Percentiles rank a stretch among this genome's conserved stretches.
These are phyloP conservation scores for Pezicula radicicola DNA, from an alignment of 2,329 filamentous ascomycete species.

Conservation along the genomic window DNA sequence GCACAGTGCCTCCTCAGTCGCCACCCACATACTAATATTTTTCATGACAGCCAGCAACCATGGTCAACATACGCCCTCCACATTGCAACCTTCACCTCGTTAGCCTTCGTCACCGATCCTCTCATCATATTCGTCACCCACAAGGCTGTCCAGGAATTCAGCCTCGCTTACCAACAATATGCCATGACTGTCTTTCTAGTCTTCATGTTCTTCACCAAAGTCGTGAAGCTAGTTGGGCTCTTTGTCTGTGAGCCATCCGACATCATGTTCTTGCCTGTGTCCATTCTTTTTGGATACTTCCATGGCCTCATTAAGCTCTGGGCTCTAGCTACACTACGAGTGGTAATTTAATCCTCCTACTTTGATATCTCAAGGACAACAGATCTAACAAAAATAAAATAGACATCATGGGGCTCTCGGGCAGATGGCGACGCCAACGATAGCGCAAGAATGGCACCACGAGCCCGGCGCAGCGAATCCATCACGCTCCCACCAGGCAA, in stretches of 20 bases:
- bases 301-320: constrained; percentile 92
- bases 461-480: constrained; percentile 27
- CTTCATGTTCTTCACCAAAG: constrained; percentile 88
- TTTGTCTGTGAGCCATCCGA: constrained; percentile 83
- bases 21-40: constrained; percentile 10
- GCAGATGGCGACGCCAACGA: constrained; percentile 88
- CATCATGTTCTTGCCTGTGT: constrained; percentile 76
- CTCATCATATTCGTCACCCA: constrained; percentile 68
- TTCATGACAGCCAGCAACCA: constrained; percentile 67
- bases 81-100: constrained; percentile 86
- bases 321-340: constrained; percentile 76
- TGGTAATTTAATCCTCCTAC: constrained; percentile 55
- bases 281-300: constrained; percentile 86
- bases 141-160: constrained; percentile 64
- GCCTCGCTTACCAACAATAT: constrained; percentile 46
- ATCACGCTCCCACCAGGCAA: constrained; percentile 43
- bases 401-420: constrained; percentile 96
- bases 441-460: constrained; percentile 49
- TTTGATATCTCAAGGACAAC: neutral
- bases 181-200: constrained; percentile 60
- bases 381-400: constrained; percentile 8
- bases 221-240: constrained; percentile 84
- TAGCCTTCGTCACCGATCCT: constrained; percentile 77
- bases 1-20: neutral
- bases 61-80: constrained; percentile 95